Conservation (phyloP, 1,139 yeast genomes). For the Kodamaea alishanica region DNA sequence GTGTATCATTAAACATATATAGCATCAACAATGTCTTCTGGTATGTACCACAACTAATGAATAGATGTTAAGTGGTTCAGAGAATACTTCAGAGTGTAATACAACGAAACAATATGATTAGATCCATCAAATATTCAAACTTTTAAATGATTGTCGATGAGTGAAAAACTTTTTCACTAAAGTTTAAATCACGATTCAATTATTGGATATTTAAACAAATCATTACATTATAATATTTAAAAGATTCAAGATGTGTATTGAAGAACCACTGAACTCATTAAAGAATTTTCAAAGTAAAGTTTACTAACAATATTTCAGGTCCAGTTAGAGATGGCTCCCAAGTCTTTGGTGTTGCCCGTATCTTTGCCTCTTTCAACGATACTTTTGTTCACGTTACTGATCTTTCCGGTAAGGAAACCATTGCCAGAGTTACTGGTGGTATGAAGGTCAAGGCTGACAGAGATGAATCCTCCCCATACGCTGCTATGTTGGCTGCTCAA, state of each 20-base stretch:
- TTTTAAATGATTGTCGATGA: not conserved
- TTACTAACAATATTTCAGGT: slow-evolving; percentile 40
- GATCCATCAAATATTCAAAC: not conserved
- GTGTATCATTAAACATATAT: slow-evolving; percentile 23
- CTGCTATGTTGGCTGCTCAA: slow-evolving; percentile 99
- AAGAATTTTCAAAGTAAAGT: not conserved
- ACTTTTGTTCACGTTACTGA: slow-evolving; percentile 99
- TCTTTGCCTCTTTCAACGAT: slow-evolving; percentile 99
- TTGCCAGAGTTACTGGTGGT: slow-evolving; percentile 99
- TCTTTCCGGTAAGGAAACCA: slow-evolving; percentile 99
- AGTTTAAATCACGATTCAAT: not conserved
- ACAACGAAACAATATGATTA: not conserved
- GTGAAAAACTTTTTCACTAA: not conserved
- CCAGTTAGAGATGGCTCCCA: slow-evolving; percentile 95
- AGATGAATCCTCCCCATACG: slow-evolving; percentile 99
- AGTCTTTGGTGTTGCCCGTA: slow-evolving; percentile 99
- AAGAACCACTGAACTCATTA: not conserved
- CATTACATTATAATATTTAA: not conserved
- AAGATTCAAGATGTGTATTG: not conserved
- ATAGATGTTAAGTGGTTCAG: not conserved
- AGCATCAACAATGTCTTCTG: slow-evolving; percentile 19
- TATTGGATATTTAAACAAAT: not conserved
- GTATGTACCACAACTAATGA: slow-evolving; percentile 12
- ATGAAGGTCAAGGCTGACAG: slow-evolving; percentile 99
- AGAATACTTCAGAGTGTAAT: not conserved